Evolutionary conservation across 495 filamentous ascomycete genomes (phyloP).

Genomic region (Neurospora sp.): DNA sequence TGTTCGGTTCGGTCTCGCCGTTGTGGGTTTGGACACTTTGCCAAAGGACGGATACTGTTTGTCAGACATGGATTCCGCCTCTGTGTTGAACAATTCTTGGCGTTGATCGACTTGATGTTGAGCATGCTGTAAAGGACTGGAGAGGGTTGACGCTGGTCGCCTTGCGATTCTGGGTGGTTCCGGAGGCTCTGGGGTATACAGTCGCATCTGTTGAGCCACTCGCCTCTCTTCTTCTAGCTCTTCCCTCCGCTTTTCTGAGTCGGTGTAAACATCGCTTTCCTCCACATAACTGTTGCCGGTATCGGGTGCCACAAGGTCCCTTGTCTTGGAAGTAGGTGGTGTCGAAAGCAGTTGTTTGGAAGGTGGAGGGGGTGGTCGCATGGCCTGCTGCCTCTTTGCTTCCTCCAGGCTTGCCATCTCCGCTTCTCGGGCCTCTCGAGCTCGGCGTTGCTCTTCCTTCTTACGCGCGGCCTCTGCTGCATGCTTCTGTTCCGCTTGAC

Average conservation of each 20-base stretch:
- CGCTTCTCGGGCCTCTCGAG: neutral
- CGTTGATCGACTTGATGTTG: neutral
- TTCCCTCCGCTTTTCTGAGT: neutral
- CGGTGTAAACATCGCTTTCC: neutral
- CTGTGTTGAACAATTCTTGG: neutral
- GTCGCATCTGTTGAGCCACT: neutral
- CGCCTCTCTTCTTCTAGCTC: neutral
- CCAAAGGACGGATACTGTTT: neutral
- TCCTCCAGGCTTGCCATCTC: neutral
- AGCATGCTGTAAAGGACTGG: neutral
- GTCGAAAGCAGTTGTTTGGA: neutral
- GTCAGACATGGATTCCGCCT: neutral
- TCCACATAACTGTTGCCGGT: neutral
- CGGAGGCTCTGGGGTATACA: neutral
- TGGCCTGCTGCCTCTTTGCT: neutral
- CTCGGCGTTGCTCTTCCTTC: neutral
- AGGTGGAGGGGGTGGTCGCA: neutral
- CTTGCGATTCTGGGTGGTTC: neutral
- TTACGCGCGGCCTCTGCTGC: slow-evolving; percentile 1
- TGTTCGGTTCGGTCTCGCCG: neutral
- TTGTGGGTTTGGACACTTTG: neutral
- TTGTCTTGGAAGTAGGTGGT: neutral
- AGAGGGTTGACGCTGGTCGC: neutral
- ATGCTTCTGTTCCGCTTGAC: slow-evolving; percentile 1
- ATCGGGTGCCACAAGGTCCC: neutral